Conservation (phyloP, 352 stramenopile species). For the Blastocystis sp. region DNA sequence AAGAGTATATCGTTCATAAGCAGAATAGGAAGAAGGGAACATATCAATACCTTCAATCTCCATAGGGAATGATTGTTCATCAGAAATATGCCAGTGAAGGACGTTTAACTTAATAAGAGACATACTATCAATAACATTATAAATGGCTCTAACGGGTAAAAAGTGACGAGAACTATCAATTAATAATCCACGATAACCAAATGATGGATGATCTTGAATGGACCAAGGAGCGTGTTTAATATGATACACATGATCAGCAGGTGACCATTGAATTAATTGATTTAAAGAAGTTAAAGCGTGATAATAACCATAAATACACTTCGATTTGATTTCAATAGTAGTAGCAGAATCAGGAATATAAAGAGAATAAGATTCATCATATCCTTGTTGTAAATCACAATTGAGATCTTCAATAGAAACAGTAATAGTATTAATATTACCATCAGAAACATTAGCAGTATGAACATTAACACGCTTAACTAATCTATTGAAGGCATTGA, state of each 20-base stretch:
- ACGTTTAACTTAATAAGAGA: slow-evolving; percentile 43
- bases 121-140: slow-evolving; percentile 39
- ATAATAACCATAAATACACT: slow-evolving; percentile 47
- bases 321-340: slow-evolving; percentile 39
- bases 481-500: not conserved
- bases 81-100: slow-evolving; percentile 40
- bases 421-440: not conserved
- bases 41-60: slow-evolving; percentile 31
- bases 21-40: slow-evolving; percentile 40
- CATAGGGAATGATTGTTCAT: slow-evolving; percentile 40
- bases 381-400: too few relatives aligned
- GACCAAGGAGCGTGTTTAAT: slow-evolving; percentile 28
- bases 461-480: not conserved
- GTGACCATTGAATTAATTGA: slow-evolving; percentile 47
- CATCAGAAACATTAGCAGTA: not conserved
- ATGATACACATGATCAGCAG: slow-evolving; percentile 34
- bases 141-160: slow-evolving; percentile 27
- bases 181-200: slow-evolving; percentile 41
- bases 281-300: slow-evolving; percentile 47
- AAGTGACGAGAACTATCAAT: slow-evolving; percentile 39
- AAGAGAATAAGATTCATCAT: slow-evolving; percentile 42
- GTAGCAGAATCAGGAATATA: slow-evolving; percentile 6
- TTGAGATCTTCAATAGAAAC: slow-evolving; percentile 8
- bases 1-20: slow-evolving; percentile 44
- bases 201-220: slow-evolving; percentile 45